A percentile compares a stretch with the other conserved stretches of the same genome.
phyloP scores from a whole-genome alignment of 1,284 basidiomycete species.

The Moesziomyces aphidis region DNA sequence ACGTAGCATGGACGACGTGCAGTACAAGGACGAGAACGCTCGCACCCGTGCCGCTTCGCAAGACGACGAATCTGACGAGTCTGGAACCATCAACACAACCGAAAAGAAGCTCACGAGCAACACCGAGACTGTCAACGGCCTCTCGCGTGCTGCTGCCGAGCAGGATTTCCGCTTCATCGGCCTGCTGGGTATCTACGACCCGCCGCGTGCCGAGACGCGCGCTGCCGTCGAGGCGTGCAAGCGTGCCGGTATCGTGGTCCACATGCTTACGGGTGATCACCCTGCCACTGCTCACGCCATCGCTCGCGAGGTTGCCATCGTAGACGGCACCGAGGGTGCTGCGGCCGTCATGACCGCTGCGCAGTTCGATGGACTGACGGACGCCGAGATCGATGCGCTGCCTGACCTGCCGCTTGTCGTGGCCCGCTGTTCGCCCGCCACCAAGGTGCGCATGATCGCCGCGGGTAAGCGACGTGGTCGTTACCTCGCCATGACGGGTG shows the following conservation, averaged over 20 bases:
- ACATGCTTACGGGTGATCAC: slow-evolving; percentile 64
- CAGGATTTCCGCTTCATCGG: slow-evolving; percentile 57
- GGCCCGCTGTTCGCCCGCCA: slow-evolving; percentile 61
- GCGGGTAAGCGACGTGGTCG: slow-evolving; percentile 52
- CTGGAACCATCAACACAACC: slow-evolving; percentile 28
- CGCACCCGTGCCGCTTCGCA: slow-evolving; percentile 24
- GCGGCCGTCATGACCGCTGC: slow-evolving; percentile 55
- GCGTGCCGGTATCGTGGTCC: slow-evolving; percentile 57
- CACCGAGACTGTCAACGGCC: slow-evolving; percentile 17
- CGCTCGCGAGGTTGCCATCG: slow-evolving; percentile 56
- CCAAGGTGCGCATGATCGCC: slow-evolving; percentile 63
- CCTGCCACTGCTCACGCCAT: slow-evolving; percentile 59
- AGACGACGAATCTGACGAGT: slow-evolving; percentile 26
- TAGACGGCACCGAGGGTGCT: slow-evolving; percentile 47
- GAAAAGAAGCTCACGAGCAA: slow-evolving; percentile 30
- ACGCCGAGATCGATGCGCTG: slow-evolving; percentile 57
- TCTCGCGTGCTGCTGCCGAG: slow-evolving; percentile 54
- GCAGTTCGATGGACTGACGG: slow-evolving; percentile 56
- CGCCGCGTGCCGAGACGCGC: slow-evolving; percentile 60
- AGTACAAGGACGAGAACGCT: slow-evolving; percentile 47
- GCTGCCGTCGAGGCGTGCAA: slow-evolving; percentile 58
- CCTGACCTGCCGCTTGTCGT: slow-evolving; percentile 54
- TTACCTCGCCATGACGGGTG: slow-evolving; percentile 62
- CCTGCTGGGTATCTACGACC: slow-evolving; percentile 62
- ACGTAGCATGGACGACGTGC: slow-evolving; percentile 47